Percentiles rank a stretch among this genome's conserved stretches.
Conservation (phyloP, 805 yeast genomes). For the Yamadazyma nakazawae region DNA sequence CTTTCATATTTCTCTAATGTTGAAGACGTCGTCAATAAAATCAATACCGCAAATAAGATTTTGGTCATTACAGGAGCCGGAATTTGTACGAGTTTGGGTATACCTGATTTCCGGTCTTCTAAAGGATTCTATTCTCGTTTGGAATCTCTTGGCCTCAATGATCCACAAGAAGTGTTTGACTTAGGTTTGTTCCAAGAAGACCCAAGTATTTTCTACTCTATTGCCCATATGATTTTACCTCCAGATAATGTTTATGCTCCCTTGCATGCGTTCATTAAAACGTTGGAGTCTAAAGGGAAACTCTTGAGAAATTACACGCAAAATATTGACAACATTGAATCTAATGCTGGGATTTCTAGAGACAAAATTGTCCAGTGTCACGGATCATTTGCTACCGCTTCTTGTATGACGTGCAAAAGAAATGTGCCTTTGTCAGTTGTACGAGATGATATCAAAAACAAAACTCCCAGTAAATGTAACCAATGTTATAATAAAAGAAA, state of each 20-base stretch:
- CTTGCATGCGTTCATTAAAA: slow-evolving; percentile 35
- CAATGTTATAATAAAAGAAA: slow-evolving; percentile 24
- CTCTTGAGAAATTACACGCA: slow-evolving; percentile 43
- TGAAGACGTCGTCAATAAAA: slow-evolving; percentile 53
- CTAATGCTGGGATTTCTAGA: slow-evolving; percentile 52
- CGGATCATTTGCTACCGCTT: slow-evolving; percentile 71
- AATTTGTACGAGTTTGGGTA: slow-evolving; percentile 42
- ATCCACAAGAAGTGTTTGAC: slow-evolving; percentile 46
- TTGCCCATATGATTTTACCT: slow-evolving; percentile 44
- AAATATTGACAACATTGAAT: slow-evolving; percentile 43
- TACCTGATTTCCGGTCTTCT: slow-evolving; percentile 44
- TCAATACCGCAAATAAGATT: slow-evolving; percentile 47
- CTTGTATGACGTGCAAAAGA: slow-evolving; percentile 73
- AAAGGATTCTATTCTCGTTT: slow-evolving; percentile 62
- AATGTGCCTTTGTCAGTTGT: slow-evolving; percentile 47
- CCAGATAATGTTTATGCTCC: slow-evolving; percentile 37
- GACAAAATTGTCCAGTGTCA: slow-evolving; percentile 71
- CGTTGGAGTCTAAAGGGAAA: slow-evolving; percentile 36
- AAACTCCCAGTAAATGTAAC: slow-evolving; percentile 55
- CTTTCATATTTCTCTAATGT: slow-evolving; percentile 52
- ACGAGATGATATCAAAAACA: slow-evolving; percentile 45
- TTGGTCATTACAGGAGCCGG: slow-evolving; percentile 46
- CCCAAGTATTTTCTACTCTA: slow-evolving; percentile 39
- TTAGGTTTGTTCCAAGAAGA: slow-evolving; percentile 34
- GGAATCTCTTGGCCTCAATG: slow-evolving; percentile 44